These are phyloP conservation scores for Turnera subulata DNA, from an alignment of 345 rosid genomes.

Conservation along the genomic window DNA sequence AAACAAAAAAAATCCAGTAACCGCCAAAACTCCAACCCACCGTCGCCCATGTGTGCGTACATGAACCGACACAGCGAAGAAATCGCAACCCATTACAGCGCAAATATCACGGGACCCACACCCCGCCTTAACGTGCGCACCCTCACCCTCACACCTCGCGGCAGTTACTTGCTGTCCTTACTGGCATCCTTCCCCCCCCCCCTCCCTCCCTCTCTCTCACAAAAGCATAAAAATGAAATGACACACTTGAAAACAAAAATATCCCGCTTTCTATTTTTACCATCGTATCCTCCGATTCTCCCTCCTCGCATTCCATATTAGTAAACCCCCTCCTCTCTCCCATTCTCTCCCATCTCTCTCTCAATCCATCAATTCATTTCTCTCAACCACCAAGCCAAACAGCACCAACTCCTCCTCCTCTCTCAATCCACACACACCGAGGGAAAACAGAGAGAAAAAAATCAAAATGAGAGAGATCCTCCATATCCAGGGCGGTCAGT, in stretches of 20 bases:
- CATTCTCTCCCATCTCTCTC: neutral
- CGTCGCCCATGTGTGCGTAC: neutral
- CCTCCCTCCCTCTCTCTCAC: slow-evolving; percentile 10
- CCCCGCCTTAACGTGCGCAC: slow-evolving; percentile 22
- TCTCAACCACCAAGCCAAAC: neutral
- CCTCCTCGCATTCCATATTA: slow-evolving; percentile 4
- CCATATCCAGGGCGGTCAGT: slow-evolving; percentile 93
- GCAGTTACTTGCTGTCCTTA: slow-evolving; percentile 15
- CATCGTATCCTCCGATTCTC: slow-evolving; percentile 8
- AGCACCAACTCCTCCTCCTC: neutral
- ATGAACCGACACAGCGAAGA: neutral
- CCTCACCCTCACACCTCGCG: neutral
- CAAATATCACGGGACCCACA: slow-evolving; percentile 2
- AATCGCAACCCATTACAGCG: neutral
- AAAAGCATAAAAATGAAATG: slow-evolving; percentile 5
- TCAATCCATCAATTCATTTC: neutral
- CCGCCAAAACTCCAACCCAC: neutral
- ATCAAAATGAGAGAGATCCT: slow-evolving; percentile 83
- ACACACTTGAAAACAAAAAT: slow-evolving; percentile 20
- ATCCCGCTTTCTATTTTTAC: slow-evolving; percentile 27
- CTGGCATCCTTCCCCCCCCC: too few species aligned
- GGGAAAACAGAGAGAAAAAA: neutral
- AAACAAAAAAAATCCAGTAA: neutral
- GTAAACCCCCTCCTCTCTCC: neutral
- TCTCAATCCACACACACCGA: neutral